Evolutionary conservation across 106 monocot species (phyloP), one percentile per base, ranked within the genome.

Genomic region (Alisma plantagoaquatica): DNA sequence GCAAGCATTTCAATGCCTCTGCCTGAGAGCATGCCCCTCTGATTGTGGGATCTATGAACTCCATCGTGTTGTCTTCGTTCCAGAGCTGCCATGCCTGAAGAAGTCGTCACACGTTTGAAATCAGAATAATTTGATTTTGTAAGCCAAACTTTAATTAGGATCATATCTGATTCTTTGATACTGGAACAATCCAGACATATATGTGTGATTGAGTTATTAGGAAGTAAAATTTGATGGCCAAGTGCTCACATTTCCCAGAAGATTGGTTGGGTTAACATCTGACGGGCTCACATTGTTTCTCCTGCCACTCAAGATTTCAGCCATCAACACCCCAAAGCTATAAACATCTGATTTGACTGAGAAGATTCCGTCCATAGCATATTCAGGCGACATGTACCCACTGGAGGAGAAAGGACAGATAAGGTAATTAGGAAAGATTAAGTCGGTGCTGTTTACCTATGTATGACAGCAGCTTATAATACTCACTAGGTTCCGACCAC

Each of bases 271-370:
- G 20, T 23, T 26, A 14, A 26, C 50, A 21, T 22, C 23, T 11
- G 23, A 22, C 14, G 23, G 21, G 24, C 23, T 26, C 14, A 16
- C 50, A 6, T 25, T 50, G 50, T 50, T 50, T 27, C 50, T 23
- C 50, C 27, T 50, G 20, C 50, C 50, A 21, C 50, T 50, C 8
- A 50, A 14, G 24, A 50, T 50, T 27, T 50, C 50, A 11, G 27
- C 4, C 20, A 50, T 7, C 14, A 50, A 27, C 8, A 50, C 50
- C 24, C 50, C 50, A 9, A n/a, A n/a, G n/a, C n/a, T n/a, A n/a
- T n/a, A n/a, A n/a, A n/a, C n/a, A n/a, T n/a, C n/a, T n/a, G n/a
- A n/a, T n/a, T n/a, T n/a, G n/a, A n/a, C n/a, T n/a, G n/a, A n/a
- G n/a, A n/a, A n/a, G n/a, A n/a, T n/a, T n/a, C n/a, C n/a, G n/a